Evolutionary conservation across 768 basidiomycete species (phyloP).

Genomic region (Suillus subluteus): DNA sequence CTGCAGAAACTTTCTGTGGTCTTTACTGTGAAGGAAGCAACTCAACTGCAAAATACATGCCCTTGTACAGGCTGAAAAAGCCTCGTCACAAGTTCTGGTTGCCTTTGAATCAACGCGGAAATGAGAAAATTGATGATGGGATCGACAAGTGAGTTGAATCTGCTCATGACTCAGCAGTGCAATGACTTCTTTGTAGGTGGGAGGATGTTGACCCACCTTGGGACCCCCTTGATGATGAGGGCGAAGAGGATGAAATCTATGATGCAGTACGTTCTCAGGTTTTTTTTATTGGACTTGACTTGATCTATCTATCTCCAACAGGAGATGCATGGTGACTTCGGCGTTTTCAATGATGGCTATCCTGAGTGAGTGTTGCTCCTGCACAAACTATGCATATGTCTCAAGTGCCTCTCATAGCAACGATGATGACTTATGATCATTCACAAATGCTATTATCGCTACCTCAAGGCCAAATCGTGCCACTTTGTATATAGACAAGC

Average conservation of each 20-base stretch:
- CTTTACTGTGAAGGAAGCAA: conserved; percentile 26
- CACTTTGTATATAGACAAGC: not conserved
- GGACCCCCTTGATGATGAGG: conserved; percentile 30
- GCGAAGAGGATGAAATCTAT: conserved; percentile 24
- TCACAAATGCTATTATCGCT: not conserved
- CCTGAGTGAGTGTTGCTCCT: not conserved
- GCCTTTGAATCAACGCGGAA: conserved; percentile 11
- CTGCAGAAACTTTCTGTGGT: conserved; percentile 17
- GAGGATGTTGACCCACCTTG: conserved; percentile 21
- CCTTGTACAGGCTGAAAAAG: conserved; percentile 29
- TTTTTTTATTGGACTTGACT: not conserved
- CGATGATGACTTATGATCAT: not conserved
- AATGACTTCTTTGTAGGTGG: conserved; percentile 22
- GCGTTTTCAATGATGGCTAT: conserved; percentile 8
- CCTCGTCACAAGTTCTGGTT: not conserved
- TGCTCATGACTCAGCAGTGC: no score
- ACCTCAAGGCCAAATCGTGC: not conserved
- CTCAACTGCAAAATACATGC: conserved; percentile 23
- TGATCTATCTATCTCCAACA: not conserved
- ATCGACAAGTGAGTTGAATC: not conserved
- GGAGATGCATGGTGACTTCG: conserved; percentile 4
- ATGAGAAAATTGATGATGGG: conserved; percentile 6
- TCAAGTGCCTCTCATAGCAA: not conserved
- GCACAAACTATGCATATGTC: not conserved
- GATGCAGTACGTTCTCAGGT: not conserved